A percentile compares a stretch with the other conserved stretches of the same genome.
phyloP scores from a whole-genome alignment of 2,329 filamentous ascomycete genomes.

The Alternaria triticimaculans region DNA sequence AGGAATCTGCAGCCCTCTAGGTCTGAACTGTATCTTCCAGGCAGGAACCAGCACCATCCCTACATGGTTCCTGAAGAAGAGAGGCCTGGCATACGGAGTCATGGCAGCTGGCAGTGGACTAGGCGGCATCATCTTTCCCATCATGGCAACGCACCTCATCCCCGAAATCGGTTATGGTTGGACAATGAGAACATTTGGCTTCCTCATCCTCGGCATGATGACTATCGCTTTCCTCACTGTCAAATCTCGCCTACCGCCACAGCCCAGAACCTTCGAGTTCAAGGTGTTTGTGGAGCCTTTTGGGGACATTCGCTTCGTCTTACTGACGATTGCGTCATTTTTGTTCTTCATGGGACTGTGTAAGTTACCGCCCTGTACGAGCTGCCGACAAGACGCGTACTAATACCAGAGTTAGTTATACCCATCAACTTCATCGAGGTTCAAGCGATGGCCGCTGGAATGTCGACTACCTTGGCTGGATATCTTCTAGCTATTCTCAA shows the following conservation, averaged over 20 bases:
- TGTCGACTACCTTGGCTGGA: constrained; percentile 55
- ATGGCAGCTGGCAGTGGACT: constrained; percentile 59
- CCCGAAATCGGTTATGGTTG: constrained; percentile 63
- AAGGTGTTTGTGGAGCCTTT: constrained; percentile 42
- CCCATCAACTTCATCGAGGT: constrained; percentile 58
- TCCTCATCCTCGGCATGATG: constrained; percentile 67
- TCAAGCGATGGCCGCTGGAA: constrained; percentile 56
- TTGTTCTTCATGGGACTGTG: constrained; percentile 66
- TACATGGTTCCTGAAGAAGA: constrained; percentile 59
- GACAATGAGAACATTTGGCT: constrained; percentile 63
- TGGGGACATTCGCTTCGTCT: constrained; percentile 53
- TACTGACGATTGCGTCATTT: constrained; percentile 59
- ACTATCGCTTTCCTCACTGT: constrained; percentile 62
- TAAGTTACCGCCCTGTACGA: not conserved
- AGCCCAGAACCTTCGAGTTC: constrained; percentile 39
- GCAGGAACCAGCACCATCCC: constrained; percentile 54
- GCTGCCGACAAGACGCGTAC: not conserved
- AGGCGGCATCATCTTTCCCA: constrained; percentile 66
- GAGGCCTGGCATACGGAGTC: constrained; percentile 57
- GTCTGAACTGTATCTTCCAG: constrained; percentile 62
- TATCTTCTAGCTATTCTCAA: constrained; percentile 63
- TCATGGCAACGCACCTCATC: constrained; percentile 65
- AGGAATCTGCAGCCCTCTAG: constrained; percentile 59
- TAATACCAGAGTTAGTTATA: constrained; percentile 46
- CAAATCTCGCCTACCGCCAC: constrained; percentile 57